A percentile compares a stretch with the other conserved stretches of the same genome.
phyloP scores from a whole-genome alignment of 805 yeast species.

The Hanseniaspora lachancei region DNA sequence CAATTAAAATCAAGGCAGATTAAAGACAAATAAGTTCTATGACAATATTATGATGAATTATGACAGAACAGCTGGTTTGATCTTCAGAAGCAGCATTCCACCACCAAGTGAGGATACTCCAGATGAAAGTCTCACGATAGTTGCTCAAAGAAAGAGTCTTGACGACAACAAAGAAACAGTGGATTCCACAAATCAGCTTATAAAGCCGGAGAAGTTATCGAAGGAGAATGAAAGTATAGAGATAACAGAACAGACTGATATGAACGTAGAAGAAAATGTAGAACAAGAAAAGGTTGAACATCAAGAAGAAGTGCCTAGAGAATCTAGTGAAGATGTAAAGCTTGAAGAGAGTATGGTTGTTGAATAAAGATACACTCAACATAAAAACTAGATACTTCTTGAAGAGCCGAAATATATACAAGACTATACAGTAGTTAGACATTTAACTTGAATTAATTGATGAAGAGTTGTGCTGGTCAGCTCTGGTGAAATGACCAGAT shows the following conservation, averaged over 20 bases:
- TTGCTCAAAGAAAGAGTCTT: slow-evolving; percentile 19
- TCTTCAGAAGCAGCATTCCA: slow-evolving; percentile 26
- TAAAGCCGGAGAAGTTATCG: not conserved
- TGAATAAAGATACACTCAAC: slow-evolving; percentile 32
- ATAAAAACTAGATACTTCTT: no score
- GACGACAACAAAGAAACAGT: slow-evolving; percentile 26
- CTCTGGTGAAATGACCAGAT: no score
- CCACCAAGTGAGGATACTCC: slow-evolving; percentile 19
- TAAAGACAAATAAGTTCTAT: not conserved
- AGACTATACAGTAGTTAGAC: no score
- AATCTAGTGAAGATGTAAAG: slow-evolving; percentile 4
- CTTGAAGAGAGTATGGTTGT: slow-evolving; percentile 22
- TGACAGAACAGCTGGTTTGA: slow-evolving; percentile 22
- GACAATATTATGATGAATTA: slow-evolving; percentile 19
- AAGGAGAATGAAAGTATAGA: slow-evolving; percentile 11
- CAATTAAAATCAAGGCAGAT: not conserved
- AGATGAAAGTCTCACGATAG: slow-evolving; percentile 10
- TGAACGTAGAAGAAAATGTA: slow-evolving; percentile 18
- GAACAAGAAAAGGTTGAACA: slow-evolving; percentile 38
- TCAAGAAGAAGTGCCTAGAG: no score
- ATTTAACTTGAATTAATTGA: no score
- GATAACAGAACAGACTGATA: slow-evolving; percentile 14
- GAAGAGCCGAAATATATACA: no score
- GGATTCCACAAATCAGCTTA: slow-evolving; percentile 13
- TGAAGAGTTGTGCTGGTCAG: no score